phyloP scores from a whole-genome alignment of 2,329 filamentous ascomycete genomes.

The Phyllosticta citrichinensis region DNA sequence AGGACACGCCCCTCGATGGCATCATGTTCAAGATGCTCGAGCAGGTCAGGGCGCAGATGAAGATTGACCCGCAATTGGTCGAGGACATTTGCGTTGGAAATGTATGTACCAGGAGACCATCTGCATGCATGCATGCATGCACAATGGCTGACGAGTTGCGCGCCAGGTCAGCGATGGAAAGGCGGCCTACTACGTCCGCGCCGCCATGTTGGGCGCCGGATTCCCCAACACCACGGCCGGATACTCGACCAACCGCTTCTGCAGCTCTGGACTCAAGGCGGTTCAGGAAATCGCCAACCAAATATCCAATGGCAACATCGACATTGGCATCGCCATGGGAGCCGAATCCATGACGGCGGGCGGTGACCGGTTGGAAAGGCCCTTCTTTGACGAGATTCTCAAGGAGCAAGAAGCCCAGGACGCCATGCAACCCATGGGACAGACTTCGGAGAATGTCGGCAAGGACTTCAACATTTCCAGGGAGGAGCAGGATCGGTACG shows the following conservation, averaged over 20 bases:
- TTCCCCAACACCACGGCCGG: conserved; percentile 84
- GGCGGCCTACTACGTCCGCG: conserved; percentile 83
- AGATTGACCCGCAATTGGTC: conserved; percentile 67
- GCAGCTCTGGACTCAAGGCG: conserved; percentile 90
- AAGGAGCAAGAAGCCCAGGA: conserved; percentile 67
- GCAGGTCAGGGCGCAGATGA: conserved; percentile 52
- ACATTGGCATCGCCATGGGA: conserved; percentile 77
- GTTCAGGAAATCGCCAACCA: conserved; percentile 89
- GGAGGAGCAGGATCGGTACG: conserved; percentile 72
- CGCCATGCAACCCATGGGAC: conserved; percentile 93
- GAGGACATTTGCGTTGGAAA: conserved; percentile 92
- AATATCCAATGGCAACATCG: conserved; percentile 70
- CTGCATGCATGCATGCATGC: not conserved
- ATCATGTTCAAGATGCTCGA: conserved; percentile 75
- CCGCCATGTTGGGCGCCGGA: conserved; percentile 79
- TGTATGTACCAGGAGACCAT: conserved; percentile 40
- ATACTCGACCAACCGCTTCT: conserved; percentile 87
- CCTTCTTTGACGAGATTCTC: conserved; percentile 70
- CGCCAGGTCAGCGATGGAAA: conserved; percentile 68
- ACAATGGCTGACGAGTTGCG: not conserved
- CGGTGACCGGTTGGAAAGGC: conserved; percentile 58
- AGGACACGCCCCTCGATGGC: conserved; percentile 85
- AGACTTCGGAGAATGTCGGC: conserved; percentile 93
- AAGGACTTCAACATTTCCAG: conserved; percentile 79
- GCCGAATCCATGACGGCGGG: conserved; percentile 78